Base-by-base conservation (phyloP, 1,284 basidiomycete species). In the Puccinia coronata region DNA sequence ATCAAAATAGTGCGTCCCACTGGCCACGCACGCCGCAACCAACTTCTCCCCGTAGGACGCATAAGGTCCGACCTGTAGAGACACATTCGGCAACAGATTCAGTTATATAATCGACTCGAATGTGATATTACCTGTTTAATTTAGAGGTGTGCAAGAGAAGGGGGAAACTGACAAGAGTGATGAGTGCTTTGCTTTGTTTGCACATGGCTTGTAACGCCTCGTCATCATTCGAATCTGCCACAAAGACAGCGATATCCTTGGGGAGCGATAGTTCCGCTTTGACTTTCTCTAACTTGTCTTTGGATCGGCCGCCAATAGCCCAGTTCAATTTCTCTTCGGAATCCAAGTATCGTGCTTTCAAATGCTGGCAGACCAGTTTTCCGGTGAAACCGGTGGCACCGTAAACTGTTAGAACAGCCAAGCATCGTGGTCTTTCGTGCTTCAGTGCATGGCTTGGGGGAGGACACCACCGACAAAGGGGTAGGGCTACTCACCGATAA, bases 1-100 rank as follows among this genome's bases (percentile, higher is more conserved):
- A 47, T 80, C 77, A 25, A 80, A 80, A 41, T 80, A 80, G 55
- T 80, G 77, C 9, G 77, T 80, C 39, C 77, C 77, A 59, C 34
- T 71, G 23, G 69, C 55, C 2, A 59, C 77, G 41, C 77, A 80
- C 6, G 67, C 51, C 55, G 25, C 43, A 0, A 80, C 18, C 11
- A 80, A 34, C 18, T 65, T 65, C 55, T 80, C 77, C 18, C 77
- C 77, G 28, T 80, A 71, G 23, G 70, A 47, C 25, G 77, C 77
- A 28, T 80, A 80, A 43, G 77, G 77, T 12, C 77, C 77, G n/a
- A 80, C 77, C 77, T 80, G 16, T 18, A 14, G 23, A 18, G 16
- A 57, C 1, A 69, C 16, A 25, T 70, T 41, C 4, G 25, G 12
- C 41, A 53, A 49, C 14, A 61, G 47, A 6, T 20, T 25, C 25